phyloP scores from a whole-genome alignment of 169 alveolate species.

The Plasmodium malariae region DNA sequence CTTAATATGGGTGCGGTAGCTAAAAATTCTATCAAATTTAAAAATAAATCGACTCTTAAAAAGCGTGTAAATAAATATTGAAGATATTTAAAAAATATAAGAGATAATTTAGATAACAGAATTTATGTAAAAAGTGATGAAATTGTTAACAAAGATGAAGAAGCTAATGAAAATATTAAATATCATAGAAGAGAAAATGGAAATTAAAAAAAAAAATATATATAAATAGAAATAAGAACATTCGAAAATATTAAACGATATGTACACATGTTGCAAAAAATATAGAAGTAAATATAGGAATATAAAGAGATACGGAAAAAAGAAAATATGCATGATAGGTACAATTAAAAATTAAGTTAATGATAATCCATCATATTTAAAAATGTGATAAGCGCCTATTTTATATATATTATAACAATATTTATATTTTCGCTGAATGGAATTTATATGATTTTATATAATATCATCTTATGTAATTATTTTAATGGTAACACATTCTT shows the following conservation, averaged over 20 bases:
- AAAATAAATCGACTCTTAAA: too few species aligned
- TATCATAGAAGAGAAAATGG: neutral
- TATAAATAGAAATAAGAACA: neutral
- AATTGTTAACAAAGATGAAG: neutral
- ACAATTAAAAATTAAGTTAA: too few species aligned
- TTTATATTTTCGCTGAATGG: neutral
- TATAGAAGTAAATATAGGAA: too few species aligned
- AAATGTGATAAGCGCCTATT: neutral
- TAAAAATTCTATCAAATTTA: too few species aligned
- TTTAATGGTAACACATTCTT: neutral
- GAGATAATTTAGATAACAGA: neutral
- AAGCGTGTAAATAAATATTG: neutral
- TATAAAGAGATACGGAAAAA: too few species aligned
- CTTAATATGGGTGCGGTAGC: too few species aligned
- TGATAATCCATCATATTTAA: neutral
- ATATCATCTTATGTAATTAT: neutral
- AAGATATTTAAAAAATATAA: too few species aligned
- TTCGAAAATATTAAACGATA: too few species aligned
- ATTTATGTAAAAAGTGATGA: neutral
- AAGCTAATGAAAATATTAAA: conserved; percentile 2
- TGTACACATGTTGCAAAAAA: too few species aligned
- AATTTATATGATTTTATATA: neutral
- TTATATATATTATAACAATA: neutral
- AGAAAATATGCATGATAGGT: too few species aligned
- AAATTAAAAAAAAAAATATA: neutral